phyloP scores from a whole-genome alignment of 768 basidiomycete species.

The Lentinula aciculospora region DNA sequence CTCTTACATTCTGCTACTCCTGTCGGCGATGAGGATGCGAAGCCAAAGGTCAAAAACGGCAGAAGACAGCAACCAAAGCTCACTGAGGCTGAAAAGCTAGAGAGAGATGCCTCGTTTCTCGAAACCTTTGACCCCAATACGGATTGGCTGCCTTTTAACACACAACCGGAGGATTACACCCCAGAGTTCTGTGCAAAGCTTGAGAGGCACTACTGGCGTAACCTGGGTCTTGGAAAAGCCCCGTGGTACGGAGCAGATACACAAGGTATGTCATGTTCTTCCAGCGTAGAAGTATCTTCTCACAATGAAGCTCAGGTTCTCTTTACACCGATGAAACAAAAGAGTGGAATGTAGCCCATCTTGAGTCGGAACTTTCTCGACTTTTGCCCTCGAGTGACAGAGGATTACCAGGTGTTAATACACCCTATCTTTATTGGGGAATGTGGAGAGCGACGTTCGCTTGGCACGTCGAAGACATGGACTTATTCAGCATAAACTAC shows the following conservation, averaged over 20 bases:
- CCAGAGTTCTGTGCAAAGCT: constrained; percentile 82
- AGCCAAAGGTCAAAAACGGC: constrained; percentile 24
- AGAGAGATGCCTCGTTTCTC: constrained; percentile 53
- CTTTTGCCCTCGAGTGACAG: constrained; percentile 62
- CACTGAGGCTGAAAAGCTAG: constrained; percentile 41
- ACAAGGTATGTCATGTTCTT: constrained; percentile 51
- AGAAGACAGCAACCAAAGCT: constrained; percentile 36
- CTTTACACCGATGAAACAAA: constrained; percentile 72
- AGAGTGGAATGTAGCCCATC: constrained; percentile 85
- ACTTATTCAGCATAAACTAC: constrained; percentile 97
- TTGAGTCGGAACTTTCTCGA: constrained; percentile 82
- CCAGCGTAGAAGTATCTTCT: not conserved
- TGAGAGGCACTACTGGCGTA: constrained; percentile 90
- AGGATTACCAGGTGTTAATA: constrained; percentile 90
- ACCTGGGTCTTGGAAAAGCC: constrained; percentile 81
- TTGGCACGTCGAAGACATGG: constrained; percentile 99
- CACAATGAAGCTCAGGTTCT: constrained; percentile 36
- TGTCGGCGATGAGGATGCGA: constrained; percentile 8
- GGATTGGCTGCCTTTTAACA: constrained; percentile 79
- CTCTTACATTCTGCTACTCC: constrained; percentile 5
- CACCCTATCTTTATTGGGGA: constrained; percentile 96
- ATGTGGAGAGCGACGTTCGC: constrained; percentile 99
- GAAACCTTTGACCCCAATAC: constrained; percentile 63
- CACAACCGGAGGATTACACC: constrained; percentile 73
- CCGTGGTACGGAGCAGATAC: constrained; percentile 99